Conservation (phyloP, 2,329 filamentous ascomycete species). For the Botrytis paeoniae region DNA sequence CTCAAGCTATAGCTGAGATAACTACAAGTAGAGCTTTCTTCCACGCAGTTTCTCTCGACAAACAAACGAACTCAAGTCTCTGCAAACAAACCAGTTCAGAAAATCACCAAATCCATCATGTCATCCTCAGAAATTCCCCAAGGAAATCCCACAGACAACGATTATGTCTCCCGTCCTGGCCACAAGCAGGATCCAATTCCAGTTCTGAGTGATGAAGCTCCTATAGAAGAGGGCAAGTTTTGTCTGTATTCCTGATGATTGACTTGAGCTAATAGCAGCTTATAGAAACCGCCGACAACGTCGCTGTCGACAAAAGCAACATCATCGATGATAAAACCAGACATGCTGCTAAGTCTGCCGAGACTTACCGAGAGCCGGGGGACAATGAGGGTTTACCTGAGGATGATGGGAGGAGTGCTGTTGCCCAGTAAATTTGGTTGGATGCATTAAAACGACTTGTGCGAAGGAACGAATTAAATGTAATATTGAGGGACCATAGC, state of each 20-base stretch:
- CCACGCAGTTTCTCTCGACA: no score
- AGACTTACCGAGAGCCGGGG: slow-evolving; percentile 31
- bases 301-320: slow-evolving; percentile 8
- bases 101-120: neutral
- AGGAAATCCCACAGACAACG: slow-evolving; percentile 7
- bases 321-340: slow-evolving; percentile 3
- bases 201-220: slow-evolving; percentile 13
- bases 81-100: neutral
- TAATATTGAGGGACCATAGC: neutral
- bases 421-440: neutral
- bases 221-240: slow-evolving; percentile 2
- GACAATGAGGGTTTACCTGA: slow-evolving; percentile 33
- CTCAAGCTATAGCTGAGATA: neutral
- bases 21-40: neutral
- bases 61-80: neutral
- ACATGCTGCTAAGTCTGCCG: slow-evolving; percentile 14
- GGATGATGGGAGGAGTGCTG: slow-evolving; percentile 22
- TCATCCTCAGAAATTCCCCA: neutral
- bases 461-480: neutral
- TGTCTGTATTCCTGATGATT: neutral
- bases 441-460: neutral
- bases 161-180: slow-evolving; percentile 9
- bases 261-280: neutral
- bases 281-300: slow-evolving; percentile 10
- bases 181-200: neutral